A percentile compares a stretch with the other conserved stretches of the same genome.
Evolutionary conservation across 2,329 filamentous ascomycete genomes (phyloP).

Genomic region (Ambrosiella cleistominuta): DNA sequence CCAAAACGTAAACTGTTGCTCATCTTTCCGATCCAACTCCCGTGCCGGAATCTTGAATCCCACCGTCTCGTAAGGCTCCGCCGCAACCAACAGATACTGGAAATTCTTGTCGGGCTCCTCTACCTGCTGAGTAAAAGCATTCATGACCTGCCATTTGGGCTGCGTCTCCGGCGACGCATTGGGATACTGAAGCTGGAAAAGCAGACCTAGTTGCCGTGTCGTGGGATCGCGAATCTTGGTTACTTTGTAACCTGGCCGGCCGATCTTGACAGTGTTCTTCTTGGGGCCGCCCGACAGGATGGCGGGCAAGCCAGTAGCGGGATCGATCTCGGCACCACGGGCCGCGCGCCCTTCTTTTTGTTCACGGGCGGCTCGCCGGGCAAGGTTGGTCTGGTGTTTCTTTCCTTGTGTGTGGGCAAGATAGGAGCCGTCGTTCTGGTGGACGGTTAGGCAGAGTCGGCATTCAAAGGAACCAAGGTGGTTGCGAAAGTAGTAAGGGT

Average conservation of each 20-base stretch:
- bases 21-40: constrained; percentile 79
- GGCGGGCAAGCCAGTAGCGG: constrained; percentile 54
- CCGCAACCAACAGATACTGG: constrained; percentile 87
- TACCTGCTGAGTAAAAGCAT: constrained; percentile 85
- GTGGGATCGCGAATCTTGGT: constrained; percentile 85
- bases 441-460: constrained; percentile 86
- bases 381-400: constrained; percentile 97
- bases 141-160: constrained; percentile 91
- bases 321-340: constrained; percentile 38
- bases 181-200: constrained; percentile 95
- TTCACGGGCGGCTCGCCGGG: constrained; percentile 85
- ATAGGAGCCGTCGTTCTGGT: constrained; percentile 98
- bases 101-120: constrained; percentile 89
- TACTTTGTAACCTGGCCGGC: constrained; percentile 91
- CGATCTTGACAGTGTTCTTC: constrained; percentile 84
- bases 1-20: constrained; percentile 84
- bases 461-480: constrained; percentile 97
- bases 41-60: constrained; percentile 88
- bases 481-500: constrained; percentile 99
- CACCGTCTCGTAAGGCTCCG: constrained; percentile 95
- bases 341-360: constrained; percentile 66
- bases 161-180: constrained; percentile 61
- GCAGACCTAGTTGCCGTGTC: constrained; percentile 69
- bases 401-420: constrained; percentile 96
- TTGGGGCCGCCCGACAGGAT: constrained; percentile 53